Base-by-base conservation (phyloP, 2,329 filamentous ascomycete species). In the Lachnellula cervina region DNA sequence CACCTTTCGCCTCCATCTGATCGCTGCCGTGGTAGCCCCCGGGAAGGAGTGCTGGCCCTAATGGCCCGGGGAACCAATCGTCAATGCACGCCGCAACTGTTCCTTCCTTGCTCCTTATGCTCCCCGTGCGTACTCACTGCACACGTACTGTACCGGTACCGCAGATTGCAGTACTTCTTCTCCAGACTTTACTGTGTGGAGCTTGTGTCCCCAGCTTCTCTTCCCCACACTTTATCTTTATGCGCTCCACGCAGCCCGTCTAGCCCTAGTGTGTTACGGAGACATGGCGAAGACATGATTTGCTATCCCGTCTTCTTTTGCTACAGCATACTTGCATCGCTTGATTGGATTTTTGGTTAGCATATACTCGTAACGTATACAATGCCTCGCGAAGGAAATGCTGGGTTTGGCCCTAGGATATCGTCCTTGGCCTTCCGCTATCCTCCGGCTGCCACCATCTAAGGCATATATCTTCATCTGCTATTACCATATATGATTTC, bases 141-240 rank as follows among this genome's bases (percentile, higher is more conserved):
- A n/a, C 42, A 44, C 28, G 2, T 32, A 17, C 13, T 34, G n/a
- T 16, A n/a, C 42, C 25, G 8, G 2, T 32, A 13, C 19, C 42
- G n/a, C 19, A 17, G n/a, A 23, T 21, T 19, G 42, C 42, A 44
- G n/a, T 44, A 19, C 40, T 14, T 35, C 23, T 44, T 28, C 25
- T 42, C 23, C 25, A 34, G 44, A 47, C 28, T 52, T 42, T 38
- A 51, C 19, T 25, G 8, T 43, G n/a, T 44, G 25, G 35, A 9
- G 37, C 13, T 11, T 32, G 35, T 40, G 9, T 23, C 42, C 23
- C 40, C 38, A 21, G 11, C 38, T 25, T 46, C 48, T 50, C 35
- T 42, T 54, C 55, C 55, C 51, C 55, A 57, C 55, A 54, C 23
- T 54, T 23, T 16, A 19, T 34, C 34, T 57, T 54, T 48, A 57